Conservation (phyloP, 1,139 yeast species). For the Torulaspora pretoriensis region DNA sequence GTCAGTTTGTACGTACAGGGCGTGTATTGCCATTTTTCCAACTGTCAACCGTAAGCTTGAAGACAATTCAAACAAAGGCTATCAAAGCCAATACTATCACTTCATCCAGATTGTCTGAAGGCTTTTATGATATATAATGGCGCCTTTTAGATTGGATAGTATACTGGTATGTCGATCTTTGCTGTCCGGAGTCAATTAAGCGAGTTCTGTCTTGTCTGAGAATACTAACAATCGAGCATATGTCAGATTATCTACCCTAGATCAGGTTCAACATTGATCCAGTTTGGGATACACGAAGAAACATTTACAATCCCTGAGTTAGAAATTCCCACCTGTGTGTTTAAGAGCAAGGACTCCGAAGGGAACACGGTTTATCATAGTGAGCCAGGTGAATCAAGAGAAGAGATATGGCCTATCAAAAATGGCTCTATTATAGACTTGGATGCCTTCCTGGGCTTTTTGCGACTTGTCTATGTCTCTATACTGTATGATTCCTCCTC, state of each 20-base stretch:
- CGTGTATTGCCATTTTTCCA: not conserved
- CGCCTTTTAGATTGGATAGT: constrained; percentile 46
- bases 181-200: not conserved
- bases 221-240: constrained; percentile 4
- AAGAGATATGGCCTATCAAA: constrained; percentile 57
- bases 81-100: not conserved
- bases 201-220: too few relatives aligned
- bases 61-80: not conserved
- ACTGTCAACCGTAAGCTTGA: not conserved
- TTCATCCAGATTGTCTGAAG: not conserved
- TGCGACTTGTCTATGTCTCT: constrained; percentile 58
- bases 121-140: constrained; percentile 34
- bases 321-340: constrained; percentile 73
- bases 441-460: constrained; percentile 65
- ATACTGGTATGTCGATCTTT: constrained; percentile 15
- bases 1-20: not conserved
- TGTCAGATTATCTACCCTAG: constrained; percentile 68
- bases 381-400: constrained; percentile 39
- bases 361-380: constrained; percentile 39
- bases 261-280: constrained; percentile 67
- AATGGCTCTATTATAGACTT: constrained; percentile 62
- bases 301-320: constrained; percentile 72
- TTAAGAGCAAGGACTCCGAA: constrained; percentile 41
- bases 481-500: constrained; percentile 39
- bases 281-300: constrained; percentile 73